These are phyloP conservation scores for Botrytis aclada DNA, from an alignment of 2,329 filamentous ascomycete genomes.

Conservation along the genomic window DNA sequence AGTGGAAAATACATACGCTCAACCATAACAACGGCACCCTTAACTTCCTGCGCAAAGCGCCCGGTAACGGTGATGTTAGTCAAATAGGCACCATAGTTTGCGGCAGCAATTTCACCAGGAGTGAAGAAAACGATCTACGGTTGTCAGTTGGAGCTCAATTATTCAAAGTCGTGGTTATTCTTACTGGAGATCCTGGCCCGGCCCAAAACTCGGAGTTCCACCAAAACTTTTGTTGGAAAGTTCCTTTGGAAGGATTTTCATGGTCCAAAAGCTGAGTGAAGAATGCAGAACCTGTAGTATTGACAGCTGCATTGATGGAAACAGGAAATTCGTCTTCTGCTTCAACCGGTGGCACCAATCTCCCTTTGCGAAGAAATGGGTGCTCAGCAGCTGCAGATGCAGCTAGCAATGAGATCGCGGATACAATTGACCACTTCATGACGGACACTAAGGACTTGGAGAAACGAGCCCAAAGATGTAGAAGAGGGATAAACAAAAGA, in stretches of 20 bases:
- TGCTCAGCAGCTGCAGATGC: slow-evolving; percentile 22
- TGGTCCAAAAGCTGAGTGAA: slow-evolving; percentile 56
- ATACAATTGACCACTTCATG: slow-evolving; percentile 33
- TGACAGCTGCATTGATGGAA: slow-evolving; percentile 17
- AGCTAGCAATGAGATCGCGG: slow-evolving; percentile 27
- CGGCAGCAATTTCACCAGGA: slow-evolving; percentile 50
- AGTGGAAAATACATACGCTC: slow-evolving; percentile 44
- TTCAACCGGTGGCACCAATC: slow-evolving; percentile 30
- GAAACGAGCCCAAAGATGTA: not conserved
- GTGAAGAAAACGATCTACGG: slow-evolving; percentile 48
- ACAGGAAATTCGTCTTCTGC: slow-evolving; percentile 23
- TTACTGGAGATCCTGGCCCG: slow-evolving; percentile 53
- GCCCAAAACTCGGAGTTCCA: slow-evolving; percentile 51
- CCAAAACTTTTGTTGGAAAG: slow-evolving; percentile 53
- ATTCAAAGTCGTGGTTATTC: slow-evolving; percentile 18
- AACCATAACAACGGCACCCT: slow-evolving; percentile 52
- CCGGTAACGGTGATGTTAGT: slow-evolving; percentile 50
- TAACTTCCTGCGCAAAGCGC: slow-evolving; percentile 49
- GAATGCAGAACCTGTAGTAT: slow-evolving; percentile 29
- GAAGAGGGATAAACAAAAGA: not conserved
- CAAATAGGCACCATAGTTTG: slow-evolving; percentile 48
- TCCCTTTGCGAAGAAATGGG: slow-evolving; percentile 27
- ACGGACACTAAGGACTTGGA: not conserved
- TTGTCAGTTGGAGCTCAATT: not conserved
- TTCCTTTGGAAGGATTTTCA: slow-evolving; percentile 51